These are phyloP conservation scores for Trifolium pratense DNA, from an alignment of 306 rosid genomes.

Conservation along the genomic window DNA sequence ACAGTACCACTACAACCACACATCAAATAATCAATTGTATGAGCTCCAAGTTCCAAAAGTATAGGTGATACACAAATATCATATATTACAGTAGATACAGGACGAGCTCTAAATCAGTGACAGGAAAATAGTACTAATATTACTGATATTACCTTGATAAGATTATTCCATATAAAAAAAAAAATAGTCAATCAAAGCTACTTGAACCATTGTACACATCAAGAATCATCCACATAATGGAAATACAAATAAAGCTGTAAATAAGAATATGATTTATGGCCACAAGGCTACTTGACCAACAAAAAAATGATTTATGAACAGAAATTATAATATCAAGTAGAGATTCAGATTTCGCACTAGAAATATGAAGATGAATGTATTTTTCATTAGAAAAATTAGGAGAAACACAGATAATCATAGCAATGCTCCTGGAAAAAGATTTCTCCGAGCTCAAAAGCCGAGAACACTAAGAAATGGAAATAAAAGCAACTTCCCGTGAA, in stretches of 20 bases:
- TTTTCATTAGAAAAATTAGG: neutral
- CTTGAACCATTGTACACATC: neutral
- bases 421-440: neutral
- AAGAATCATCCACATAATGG: neutral
- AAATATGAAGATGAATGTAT: conserved; percentile 1
- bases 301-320: neutral
- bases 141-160: neutral
- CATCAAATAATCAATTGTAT: conserved; percentile 17
- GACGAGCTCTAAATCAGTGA: conserved; percentile 4
- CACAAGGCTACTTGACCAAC: no score
- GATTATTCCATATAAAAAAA: conserved; percentile 19
- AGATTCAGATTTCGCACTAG: neutral
- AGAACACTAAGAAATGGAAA: neutral
- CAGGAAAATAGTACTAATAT: neutral
- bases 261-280: neutral
- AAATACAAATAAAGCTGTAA: conserved; percentile 3
- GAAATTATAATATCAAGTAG: neutral
- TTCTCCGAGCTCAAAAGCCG: neutral
- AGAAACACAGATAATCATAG: neutral
- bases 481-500: neutral
- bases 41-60: conserved; percentile 27
- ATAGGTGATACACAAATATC: conserved; percentile 21
- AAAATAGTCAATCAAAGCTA: conserved; percentile 12
- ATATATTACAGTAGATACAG: conserved; percentile 12
- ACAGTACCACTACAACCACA: conserved; percentile 14